Percentiles rank a stretch among this genome's conserved stretches.
Evolutionary conservation across 2,329 filamentous ascomycete genomes (phyloP).

Genomic region (Dothideomycetes sp.): DNA sequence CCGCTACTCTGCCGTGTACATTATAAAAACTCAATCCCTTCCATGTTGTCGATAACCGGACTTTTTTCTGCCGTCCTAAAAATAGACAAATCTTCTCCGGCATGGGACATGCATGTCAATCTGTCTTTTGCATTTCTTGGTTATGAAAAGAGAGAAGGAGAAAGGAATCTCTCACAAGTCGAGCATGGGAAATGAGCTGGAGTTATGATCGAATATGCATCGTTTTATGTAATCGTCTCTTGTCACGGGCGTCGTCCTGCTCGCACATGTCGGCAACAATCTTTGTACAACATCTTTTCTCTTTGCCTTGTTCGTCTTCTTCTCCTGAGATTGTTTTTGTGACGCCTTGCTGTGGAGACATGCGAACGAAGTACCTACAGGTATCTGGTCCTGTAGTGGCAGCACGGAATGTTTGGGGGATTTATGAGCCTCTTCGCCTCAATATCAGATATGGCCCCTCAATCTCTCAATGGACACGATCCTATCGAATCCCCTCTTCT

Average conservation of each 20-base stretch:
- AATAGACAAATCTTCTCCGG: not conserved
- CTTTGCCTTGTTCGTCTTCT: no score
- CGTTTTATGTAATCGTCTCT: constrained; percentile 1
- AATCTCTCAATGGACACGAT: no score
- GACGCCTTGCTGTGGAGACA: no score
- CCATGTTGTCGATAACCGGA: constrained; percentile 2
- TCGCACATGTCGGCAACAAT: constrained; percentile 1
- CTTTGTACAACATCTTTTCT: no score
- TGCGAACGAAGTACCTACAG: no score
- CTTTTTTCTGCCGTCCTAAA: constrained; percentile 1
- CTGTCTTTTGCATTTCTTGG: constrained; percentile 4
- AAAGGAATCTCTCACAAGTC: constrained; percentile 2
- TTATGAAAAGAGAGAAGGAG: constrained; percentile 2
- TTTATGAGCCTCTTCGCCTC: no score
- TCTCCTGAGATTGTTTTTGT: no score
- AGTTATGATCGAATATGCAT: constrained; percentile 10
- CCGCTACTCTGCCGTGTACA: constrained; percentile 9
- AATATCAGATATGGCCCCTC: no score
- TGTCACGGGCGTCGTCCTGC: constrained; percentile 6
- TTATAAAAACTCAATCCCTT: constrained; percentile 11
- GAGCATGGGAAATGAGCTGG: not conserved
- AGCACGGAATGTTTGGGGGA: no score
- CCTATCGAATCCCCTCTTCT: no score
- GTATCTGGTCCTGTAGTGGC: no score
- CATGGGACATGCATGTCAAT: not conserved